A percentile compares a stretch with the other conserved stretches of the same genome.
Conservation (phyloP, 257 asterid genomes). For the Echites panduratus region DNA sequence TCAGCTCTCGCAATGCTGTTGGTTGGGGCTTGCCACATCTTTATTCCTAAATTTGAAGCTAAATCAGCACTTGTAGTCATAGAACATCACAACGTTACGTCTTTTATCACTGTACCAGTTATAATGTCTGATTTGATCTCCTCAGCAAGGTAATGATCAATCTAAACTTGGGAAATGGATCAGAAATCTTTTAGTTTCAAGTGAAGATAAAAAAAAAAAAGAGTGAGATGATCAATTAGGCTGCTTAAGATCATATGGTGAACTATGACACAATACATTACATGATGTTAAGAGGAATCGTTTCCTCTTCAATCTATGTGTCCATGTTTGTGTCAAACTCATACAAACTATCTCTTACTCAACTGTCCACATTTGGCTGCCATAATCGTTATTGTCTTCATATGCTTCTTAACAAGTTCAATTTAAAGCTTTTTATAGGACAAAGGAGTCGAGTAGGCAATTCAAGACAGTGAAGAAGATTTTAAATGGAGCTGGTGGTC, state of each 20-base stretch:
- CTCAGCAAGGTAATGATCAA: constrained; percentile 32
- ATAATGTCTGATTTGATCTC: constrained; percentile 86
- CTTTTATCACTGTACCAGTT: constrained; percentile 79
- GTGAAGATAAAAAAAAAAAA: not conserved
- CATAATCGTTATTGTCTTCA: not conserved
- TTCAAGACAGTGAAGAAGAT: constrained; percentile 55
- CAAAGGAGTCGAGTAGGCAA: constrained; percentile 17
- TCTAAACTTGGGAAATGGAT: not conserved
- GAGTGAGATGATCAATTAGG: not conserved
- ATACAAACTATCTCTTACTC: not conserved
- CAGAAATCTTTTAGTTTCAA: not conserved
- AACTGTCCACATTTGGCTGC: not conserved
- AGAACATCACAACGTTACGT: constrained; percentile 51
- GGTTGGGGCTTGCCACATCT: constrained; percentile 80
- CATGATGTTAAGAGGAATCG: not conserved
- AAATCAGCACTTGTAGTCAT: constrained; percentile 52
- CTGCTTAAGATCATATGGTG: not conserved
- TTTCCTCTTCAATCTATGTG: not conserved
- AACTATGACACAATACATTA: not conserved
- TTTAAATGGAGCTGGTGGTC: constrained; percentile 85
- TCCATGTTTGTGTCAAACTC: not conserved
- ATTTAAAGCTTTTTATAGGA: constrained; percentile 28
- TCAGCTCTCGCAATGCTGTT: constrained; percentile 85
- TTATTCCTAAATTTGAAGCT: constrained; percentile 70
- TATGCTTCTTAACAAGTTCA: not conserved